These are phyloP conservation scores for Daldinia vernicosa DNA, from an alignment of 495 filamentous ascomycete genomes.

Conservation along the genomic window DNA sequence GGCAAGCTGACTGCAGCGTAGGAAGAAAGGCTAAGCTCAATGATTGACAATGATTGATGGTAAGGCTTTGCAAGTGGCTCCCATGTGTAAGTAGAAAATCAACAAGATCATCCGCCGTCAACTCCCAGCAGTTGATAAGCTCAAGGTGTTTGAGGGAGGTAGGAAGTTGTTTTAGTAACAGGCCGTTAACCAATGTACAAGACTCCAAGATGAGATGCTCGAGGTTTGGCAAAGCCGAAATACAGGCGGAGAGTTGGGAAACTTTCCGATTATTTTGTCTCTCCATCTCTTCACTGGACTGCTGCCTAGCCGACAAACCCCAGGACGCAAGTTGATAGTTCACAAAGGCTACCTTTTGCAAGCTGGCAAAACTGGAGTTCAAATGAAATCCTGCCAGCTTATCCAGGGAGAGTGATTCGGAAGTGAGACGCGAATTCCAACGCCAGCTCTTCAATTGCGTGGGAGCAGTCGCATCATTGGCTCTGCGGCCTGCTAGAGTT, in stretches of 20 bases:
- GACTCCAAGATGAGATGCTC: slow-evolving; percentile 72
- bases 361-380: slow-evolving; percentile 64
- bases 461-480: slow-evolving; percentile 1
- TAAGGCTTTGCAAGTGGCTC: slow-evolving; percentile 66
- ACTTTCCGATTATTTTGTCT: slow-evolving; percentile 50
- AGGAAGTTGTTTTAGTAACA: slow-evolving; percentile 69
- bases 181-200: slow-evolving; percentile 68
- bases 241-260: slow-evolving; percentile 61
- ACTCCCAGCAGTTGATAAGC: slow-evolving; percentile 76
- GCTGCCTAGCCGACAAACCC: slow-evolving; percentile 39
- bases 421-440: slow-evolving; percentile 76
- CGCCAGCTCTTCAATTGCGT: slow-evolving; percentile 72
- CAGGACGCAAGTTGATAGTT: slow-evolving; percentile 66
- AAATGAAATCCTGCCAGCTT: slow-evolving; percentile 62
- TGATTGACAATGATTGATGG: slow-evolving; percentile 77
- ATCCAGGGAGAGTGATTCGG: slow-evolving; percentile 56
- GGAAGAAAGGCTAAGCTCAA: slow-evolving; percentile 77
- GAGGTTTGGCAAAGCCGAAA: slow-evolving; percentile 68
- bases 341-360: slow-evolving; percentile 69
- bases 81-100: slow-evolving; percentile 71
- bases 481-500: slow-evolving; percentile 53
- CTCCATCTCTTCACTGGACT: slow-evolving; percentile 40
- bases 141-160: slow-evolving; percentile 68
- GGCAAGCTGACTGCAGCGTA: slow-evolving; percentile 67
- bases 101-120: slow-evolving; percentile 67